Percentiles rank a stretch among this genome's conserved stretches.
phyloP scores from a whole-genome alignment of 768 basidiomycete species.

The Phylloporus sp. region DNA sequence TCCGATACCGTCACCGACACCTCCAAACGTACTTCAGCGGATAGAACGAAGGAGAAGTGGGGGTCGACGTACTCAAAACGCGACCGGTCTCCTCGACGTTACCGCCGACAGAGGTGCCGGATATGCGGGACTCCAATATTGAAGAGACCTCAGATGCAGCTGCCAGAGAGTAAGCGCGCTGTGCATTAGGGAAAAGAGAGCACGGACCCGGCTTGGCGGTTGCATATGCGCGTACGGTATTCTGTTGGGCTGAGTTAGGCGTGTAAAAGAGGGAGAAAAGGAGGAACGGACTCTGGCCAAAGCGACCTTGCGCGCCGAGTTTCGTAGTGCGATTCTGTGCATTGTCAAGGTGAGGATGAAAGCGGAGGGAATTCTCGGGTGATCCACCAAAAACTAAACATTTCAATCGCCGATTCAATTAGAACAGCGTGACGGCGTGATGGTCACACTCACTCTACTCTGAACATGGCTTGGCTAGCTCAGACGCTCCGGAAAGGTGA shows the following conservation, averaged over 20 bases:
- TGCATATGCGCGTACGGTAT: constrained; percentile 76
- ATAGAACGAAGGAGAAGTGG: not conserved
- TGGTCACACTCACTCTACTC: constrained; percentile 6
- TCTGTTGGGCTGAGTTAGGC: constrained; percentile 28
- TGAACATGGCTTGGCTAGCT: constrained; percentile 24
- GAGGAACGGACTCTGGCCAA: constrained; percentile 55
- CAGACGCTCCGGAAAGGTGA: constrained; percentile 23
- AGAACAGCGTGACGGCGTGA: constrained; percentile 6
- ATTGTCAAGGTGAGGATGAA: constrained; percentile 51
- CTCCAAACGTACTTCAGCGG: constrained; percentile 36
- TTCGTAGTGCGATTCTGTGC: constrained; percentile 84
- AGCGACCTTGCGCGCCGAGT: constrained; percentile 73
- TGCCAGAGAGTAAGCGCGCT: constrained; percentile 33
- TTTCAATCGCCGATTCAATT: constrained; percentile 32
- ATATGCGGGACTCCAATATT: constrained; percentile 97
- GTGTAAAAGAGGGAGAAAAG: constrained; percentile 12
- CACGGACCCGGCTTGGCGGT: constrained; percentile 93
- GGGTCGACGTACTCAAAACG: constrained; percentile 76
- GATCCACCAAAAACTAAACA: constrained; percentile 27
- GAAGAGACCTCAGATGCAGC: constrained; percentile 99
- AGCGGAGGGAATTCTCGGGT: constrained; percentile 35
- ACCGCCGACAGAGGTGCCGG: constrained; percentile 82
- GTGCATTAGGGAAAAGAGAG: not conserved
- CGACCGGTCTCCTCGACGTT: constrained; percentile 99
- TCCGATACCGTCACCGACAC: constrained; percentile 99